Percentiles rank a stretch among this genome's conserved stretches.
phyloP scores from a whole-genome alignment of 2,329 filamentous ascomycete species.

The Colletotrichum lindemuthianum region DNA sequence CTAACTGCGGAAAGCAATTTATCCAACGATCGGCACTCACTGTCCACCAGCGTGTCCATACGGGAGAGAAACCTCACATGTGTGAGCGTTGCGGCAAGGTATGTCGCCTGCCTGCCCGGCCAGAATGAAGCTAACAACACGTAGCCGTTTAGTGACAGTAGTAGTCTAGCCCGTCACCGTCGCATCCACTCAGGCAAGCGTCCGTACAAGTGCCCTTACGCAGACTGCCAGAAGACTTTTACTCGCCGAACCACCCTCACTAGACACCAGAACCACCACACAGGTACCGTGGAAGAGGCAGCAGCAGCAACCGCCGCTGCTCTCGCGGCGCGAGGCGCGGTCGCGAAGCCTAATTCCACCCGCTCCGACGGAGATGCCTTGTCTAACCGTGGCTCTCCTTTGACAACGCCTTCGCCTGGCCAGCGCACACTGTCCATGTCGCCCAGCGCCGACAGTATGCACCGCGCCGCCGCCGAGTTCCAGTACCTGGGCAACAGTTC shows the following conservation, averaged over 20 bases:
- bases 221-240: constrained; percentile 98
- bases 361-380: constrained; percentile 77
- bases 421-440: constrained; percentile 84
- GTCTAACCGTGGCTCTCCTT: constrained; percentile 77
- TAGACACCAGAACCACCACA: constrained; percentile 95
- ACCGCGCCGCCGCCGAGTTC: constrained; percentile 72
- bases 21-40: constrained; percentile 96
- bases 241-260: constrained; percentile 95
- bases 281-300: constrained; percentile 93
- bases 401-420: constrained; percentile 85
- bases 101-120: constrained; percentile 38
- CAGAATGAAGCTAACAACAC: constrained; percentile 39
- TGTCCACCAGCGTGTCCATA: constrained; percentile 94
- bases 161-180: constrained; percentile 90
- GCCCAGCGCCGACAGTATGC: constrained; percentile 75
- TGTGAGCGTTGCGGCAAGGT: constrained; percentile 98
- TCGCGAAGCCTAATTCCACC: constrained; percentile 55
- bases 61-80: constrained; percentile 97
- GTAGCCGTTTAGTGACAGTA: constrained; percentile 95
- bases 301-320: constrained; percentile 89
- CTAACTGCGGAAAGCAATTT: constrained; percentile 92
- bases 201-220: constrained; percentile 97
- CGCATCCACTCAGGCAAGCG: constrained; percentile 95
- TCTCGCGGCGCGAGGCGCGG: constrained; percentile 66
- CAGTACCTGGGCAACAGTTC: constrained; percentile 82